These are phyloP conservation scores for Barnettozyma californica DNA, from an alignment of 805 yeast species.

Conservation along the genomic window DNA sequence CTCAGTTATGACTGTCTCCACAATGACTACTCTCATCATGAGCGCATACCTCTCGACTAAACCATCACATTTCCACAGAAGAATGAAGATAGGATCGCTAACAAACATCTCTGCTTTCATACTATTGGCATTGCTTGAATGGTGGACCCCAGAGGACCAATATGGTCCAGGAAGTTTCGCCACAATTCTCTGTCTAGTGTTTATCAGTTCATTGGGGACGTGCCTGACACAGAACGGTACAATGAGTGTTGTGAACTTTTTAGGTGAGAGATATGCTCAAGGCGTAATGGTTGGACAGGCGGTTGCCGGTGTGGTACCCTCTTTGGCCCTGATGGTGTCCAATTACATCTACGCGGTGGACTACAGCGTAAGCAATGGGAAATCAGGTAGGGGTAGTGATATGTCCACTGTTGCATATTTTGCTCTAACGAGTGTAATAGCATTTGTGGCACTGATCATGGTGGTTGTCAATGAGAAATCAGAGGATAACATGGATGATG, in stretches of 20 bases:
- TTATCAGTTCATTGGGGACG: constrained; percentile 66
- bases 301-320: constrained; percentile 87
- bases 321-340: constrained; percentile 58
- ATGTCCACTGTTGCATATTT: constrained; percentile 36
- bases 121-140: constrained; percentile 22
- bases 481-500: constrained; percentile 14
- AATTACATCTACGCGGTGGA: constrained; percentile 32
- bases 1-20: constrained; percentile 84
- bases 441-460: constrained; percentile 36
- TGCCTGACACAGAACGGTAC: constrained; percentile 86
- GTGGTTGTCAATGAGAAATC: constrained; percentile 31
- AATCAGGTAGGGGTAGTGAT: not conserved
- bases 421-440: constrained; percentile 45
- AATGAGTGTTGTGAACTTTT: constrained; percentile 77
- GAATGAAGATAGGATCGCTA: constrained; percentile 58
- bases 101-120: constrained; percentile 54
- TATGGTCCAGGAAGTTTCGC: constrained; percentile 31
- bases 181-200: constrained; percentile 57
- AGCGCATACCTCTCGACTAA: constrained; percentile 59
- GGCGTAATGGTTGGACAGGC: constrained; percentile 95
- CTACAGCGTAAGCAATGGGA: constrained; percentile 9
- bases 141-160: constrained; percentile 12
- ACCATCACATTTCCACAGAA: constrained; percentile 54
- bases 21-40: constrained; percentile 55
- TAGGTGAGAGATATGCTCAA: constrained; percentile 76